phyloP scores from a whole-genome alignment of 768 basidiomycete species.

The Goffeauzyma gilvescens region DNA sequence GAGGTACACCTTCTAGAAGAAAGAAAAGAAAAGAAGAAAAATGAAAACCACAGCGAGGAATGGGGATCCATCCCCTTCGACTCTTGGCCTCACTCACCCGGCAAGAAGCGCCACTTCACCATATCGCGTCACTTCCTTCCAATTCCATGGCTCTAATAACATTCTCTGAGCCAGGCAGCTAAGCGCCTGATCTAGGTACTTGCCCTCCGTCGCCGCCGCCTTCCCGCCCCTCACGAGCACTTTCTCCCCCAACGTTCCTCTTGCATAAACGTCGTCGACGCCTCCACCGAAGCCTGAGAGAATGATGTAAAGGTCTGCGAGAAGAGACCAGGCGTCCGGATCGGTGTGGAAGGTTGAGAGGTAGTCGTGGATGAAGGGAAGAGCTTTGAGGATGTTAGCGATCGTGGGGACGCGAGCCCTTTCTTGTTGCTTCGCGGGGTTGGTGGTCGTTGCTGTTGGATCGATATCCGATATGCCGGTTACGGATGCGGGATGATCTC shows the following conservation, averaged over 20 bases:
- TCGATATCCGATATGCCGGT: too few relatives aligned
- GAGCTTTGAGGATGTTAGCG: conserved; percentile 2
- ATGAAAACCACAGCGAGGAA: too few relatives aligned
- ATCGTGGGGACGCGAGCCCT: not conserved
- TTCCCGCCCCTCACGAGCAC: not conserved
- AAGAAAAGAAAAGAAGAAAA: too few relatives aligned
- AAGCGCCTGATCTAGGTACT: conserved; percentile 18
- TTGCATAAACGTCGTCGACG: not conserved
- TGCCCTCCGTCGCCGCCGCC: conserved; percentile 3
- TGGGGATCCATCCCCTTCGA: too few relatives aligned
- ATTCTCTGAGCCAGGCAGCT: conserved; percentile 21
- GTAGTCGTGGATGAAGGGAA: conserved; percentile 25
- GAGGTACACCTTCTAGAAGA: too few relatives aligned
- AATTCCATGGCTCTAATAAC: conserved; percentile 23
- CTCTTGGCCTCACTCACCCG: conserved; percentile 16
- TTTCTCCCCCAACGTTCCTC: not conserved
- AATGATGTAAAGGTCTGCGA: conserved; percentile 30
- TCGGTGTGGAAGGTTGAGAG: conserved; percentile 33
- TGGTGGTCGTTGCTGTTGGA: conserved; percentile 1
- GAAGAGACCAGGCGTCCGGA: conserved; percentile 27
- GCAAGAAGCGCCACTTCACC: conserved; percentile 22
- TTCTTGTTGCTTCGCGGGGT: not conserved
- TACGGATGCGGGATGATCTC: conserved; percentile 3
- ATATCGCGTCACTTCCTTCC: conserved; percentile 14
- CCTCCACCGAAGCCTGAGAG: conserved; percentile 6